Evolutionary conservation across 2,329 filamentous ascomycete genomes (phyloP).

Genomic region (Hymenoscyphus infarciens): DNA sequence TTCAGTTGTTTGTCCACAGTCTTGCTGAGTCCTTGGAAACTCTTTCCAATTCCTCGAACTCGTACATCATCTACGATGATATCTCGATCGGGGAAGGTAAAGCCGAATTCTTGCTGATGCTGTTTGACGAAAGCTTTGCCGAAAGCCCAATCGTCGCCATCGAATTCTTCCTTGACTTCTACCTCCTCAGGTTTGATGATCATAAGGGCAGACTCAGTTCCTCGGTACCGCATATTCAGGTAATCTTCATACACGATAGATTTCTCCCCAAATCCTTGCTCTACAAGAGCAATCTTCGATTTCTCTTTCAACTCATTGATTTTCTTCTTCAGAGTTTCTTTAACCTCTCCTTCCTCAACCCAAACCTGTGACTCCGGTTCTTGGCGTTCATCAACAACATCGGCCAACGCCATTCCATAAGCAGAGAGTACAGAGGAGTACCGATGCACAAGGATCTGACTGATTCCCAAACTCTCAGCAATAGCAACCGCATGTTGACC

Average conservation of each 20-base stretch:
- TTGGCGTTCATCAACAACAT: conserved; percentile 86
- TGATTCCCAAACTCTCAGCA: conserved; percentile 75
- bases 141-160: conserved; percentile 69
- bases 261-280: conserved; percentile 74
- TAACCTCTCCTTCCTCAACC: conserved; percentile 54
- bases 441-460: conserved; percentile 79
- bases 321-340: conserved; percentile 64
- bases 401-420: conserved; percentile 87
- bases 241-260: conserved; percentile 87
- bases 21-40: conserved; percentile 73
- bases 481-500: conserved; percentile 88
- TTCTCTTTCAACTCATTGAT: conserved; percentile 78
- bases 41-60: conserved; percentile 84
- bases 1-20: conserved; percentile 82
- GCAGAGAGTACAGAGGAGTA: conserved; percentile 87
- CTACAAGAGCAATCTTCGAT: conserved; percentile 61
- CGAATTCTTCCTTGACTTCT: neutral
- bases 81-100: conserved; percentile 79
- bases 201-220: conserved; percentile 90
- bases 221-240: conserved; percentile 88
- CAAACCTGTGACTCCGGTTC: conserved; percentile 64
- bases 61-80: conserved; percentile 89
- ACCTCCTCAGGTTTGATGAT: conserved; percentile 65
- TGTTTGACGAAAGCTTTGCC: conserved; percentile 80
- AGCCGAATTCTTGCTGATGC: conserved; percentile 90